Evolutionary conservation across 306 rosid genomes (phyloP), one percentile per base, ranked within the genome.

Genomic region (Datisca glomerata): DNA sequence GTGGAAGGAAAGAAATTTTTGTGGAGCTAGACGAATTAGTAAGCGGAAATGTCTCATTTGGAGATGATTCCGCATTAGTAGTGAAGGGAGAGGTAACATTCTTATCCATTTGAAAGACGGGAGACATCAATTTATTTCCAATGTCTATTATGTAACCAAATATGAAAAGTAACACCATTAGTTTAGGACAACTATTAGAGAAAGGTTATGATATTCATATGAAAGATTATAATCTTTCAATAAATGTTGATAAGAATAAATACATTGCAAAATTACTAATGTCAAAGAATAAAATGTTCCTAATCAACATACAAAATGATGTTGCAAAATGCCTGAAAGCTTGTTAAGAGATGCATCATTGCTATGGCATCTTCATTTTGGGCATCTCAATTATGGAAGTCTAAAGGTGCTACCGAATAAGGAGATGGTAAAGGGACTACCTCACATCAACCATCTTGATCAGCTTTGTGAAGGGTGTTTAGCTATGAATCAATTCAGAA

Each of bases 1-100:
- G 49, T 9, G 37, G 43, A 65, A 46, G 32, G 21, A 53, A 5
- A 46, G 34, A 2, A 14, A 41, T 66, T 20, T 24, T 43, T 12
- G 32, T 43, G 18, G 49, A 43, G 28, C 3, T 43, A 7, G 28
- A 43, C 21, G 49, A 43, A 43, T 43, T 29, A 4, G 49, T 43
- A 8, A n/a, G 49, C 7, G 49, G 49, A 15, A 43, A 43, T 21
- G 17, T 43, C 46, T 8, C 16, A n/a, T 37, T 37, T 37, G 42
- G 42, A 11, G 42, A 31, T 31, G 35, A 10, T 8, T 7, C 35
- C 8, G 12, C 8, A 31, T 2, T 31, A 7, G 3, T 31, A 15
- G 13, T 18, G 2, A 29, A 31, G 35, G 40, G n/a, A 48, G n/a
- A 29, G 16, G 32, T 10, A 7, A 8, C 3, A 48, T 48, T 31